Evolutionary conservation across 2,329 filamentous ascomycete genomes (phyloP), one percentile per base, ranked within the genome.

Genomic region (Dothideomycetes sp.): DNA sequence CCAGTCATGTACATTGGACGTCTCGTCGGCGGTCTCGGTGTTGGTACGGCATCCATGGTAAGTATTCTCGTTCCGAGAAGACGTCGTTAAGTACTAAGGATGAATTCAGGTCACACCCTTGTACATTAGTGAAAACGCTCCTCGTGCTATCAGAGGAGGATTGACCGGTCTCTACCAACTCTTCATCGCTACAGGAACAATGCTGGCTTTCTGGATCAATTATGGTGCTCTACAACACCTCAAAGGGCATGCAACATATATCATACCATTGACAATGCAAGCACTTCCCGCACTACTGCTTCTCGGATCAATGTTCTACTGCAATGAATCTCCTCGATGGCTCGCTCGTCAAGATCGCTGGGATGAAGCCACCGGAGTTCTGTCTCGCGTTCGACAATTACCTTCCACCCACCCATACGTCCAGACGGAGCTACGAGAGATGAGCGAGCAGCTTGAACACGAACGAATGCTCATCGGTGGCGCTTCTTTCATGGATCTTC

Each of bases 401-500:
- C 49, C 73, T 1, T 68, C 80, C 41, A 81, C 86, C 13, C 86
- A 87, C 53, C 60, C 43, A 7, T 51, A 49, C 28, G 46, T 53
- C 11, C 42, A 41, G 15, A 36, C 38, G 6, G 80, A 87, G 44
- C 70, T 87, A 28, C 64, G 68, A 22, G 71, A 68, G 44, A 86
- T 88, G 56, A 73, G 75, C 45, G 64, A 67, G 12, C 71, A 80
- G 29, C 71, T 83, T n/a, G 72, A 83, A 47, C 74, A 79, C 18
- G 83, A 87, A 55, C 68, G 81, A 41, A 80, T 84, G 56, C 78
- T 80, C 0, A 81, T 75, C 18, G 70, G 71, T 56, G 80, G 80
- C 4, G 64, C 76, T 1, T 72, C 74, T 13, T 76, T 72, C 64
- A 55, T 73, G 1, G 81, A 81, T 3, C 67, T 80, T 30, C 46